Evolutionary conservation across 2,329 filamentous ascomycete genomes (phyloP).

Genomic region (Alternaria ventricosa): DNA sequence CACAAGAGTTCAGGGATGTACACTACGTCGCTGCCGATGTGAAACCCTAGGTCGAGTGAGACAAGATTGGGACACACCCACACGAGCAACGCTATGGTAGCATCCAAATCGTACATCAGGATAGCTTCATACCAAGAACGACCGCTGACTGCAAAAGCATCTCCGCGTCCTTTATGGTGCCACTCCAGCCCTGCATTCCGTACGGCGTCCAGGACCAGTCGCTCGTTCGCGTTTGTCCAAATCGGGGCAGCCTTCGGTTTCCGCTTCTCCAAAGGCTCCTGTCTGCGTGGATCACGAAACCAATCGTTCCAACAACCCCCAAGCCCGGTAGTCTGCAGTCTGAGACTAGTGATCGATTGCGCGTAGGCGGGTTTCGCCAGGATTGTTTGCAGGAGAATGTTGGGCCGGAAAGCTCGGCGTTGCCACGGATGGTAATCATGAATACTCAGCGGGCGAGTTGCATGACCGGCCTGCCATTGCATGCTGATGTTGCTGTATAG

Average conservation of each 20-base stretch:
- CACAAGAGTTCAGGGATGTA: background rate
- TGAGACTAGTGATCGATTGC: background rate
- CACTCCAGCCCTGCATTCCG: background rate
- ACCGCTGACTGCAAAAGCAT: background rate
- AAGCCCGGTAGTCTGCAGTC: background rate
- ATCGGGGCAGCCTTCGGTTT: background rate
- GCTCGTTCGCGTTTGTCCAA: background rate
- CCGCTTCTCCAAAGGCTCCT: background rate
- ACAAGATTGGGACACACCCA: background rate
- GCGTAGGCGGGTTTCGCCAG: background rate
- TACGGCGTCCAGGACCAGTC: background rate
- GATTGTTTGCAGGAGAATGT: background rate
- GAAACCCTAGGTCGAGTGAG: background rate
- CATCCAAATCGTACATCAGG: background rate
- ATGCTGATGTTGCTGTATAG: background rate
- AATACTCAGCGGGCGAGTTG: background rate
- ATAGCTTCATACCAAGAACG: background rate
- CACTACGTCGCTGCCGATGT: background rate
- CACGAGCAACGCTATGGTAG: background rate
- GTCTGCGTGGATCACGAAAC: background rate
- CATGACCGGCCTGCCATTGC: background rate
- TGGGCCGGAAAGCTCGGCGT: background rate
- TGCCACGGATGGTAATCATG: no score
- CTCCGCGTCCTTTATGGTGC: background rate
- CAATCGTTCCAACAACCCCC: background rate